A percentile compares a stretch with the other conserved stretches of the same genome.
Conservation (phyloP, 2,329 filamentous ascomycete species). For the Pyrenochaeta sp. region DNA sequence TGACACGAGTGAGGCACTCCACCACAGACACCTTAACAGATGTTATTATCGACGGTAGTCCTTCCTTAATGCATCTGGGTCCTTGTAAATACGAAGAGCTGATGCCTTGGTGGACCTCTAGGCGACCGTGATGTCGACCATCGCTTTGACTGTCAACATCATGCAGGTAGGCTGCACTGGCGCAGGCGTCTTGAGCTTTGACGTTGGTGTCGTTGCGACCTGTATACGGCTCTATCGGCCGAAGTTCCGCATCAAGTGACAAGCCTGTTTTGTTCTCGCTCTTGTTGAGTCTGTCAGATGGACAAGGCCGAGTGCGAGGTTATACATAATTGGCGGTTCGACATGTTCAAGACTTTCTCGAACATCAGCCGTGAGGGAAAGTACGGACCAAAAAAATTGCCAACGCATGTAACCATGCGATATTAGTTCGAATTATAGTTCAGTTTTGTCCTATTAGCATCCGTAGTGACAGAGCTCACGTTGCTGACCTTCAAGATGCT, state of each 20-base stretch:
- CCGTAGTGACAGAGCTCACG: neutral
- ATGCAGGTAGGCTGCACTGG: neutral
- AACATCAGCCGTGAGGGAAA: neutral
- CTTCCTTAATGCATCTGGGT: neutral
- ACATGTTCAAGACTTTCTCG: neutral
- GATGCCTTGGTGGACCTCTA: neutral
- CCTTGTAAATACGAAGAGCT: neutral
- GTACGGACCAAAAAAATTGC: neutral
- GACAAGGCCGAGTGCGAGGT: neutral
- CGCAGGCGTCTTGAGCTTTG: neutral
- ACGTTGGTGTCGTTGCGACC: neutral
- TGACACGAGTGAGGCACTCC: slow-evolving; percentile 5
- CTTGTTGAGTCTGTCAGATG: neutral
- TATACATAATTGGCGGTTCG: neutral
- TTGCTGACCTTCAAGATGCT: neutral
- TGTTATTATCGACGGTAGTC: neutral
- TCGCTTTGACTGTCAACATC: neutral
- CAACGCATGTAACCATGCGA: neutral
- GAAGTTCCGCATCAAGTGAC: neutral
- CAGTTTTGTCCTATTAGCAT: neutral
- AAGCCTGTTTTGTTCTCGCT: neutral
- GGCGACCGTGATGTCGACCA: neutral
- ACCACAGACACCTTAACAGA: slow-evolving; percentile 4
- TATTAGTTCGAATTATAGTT: neutral
- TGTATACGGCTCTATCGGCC: neutral